Conservation (phyloP, 176 grass and related monocot genomes). For the Hordeum marinum region DNA sequence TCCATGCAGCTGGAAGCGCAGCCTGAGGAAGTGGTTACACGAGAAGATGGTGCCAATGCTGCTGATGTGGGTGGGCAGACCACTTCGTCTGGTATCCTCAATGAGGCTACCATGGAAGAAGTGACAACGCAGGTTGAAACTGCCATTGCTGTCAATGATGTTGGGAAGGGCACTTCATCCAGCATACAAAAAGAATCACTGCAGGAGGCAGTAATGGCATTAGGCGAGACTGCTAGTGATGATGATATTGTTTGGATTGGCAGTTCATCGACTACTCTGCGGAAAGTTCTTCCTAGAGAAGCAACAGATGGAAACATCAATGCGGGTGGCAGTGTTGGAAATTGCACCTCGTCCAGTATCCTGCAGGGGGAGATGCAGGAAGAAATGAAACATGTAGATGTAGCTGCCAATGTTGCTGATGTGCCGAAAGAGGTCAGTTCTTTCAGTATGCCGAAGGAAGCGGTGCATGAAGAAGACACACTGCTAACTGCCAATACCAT, state of each 20-base stretch:
- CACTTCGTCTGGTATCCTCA: background rate
- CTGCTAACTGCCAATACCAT: background rate
- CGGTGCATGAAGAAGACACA: conserved; percentile 21
- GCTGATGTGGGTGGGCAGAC: background rate
- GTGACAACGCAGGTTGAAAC: background rate
- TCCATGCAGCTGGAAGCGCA: background rate
- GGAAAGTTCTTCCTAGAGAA: conserved; percentile 27
- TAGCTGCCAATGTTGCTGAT: background rate
- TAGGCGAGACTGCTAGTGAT: background rate
- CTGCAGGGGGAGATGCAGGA: background rate
- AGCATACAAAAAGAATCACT: background rate
- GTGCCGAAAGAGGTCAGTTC: background rate
- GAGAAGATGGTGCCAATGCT: background rate
- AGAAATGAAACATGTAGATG: background rate
- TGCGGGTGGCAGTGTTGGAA: background rate
- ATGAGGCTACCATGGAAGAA: conserved; percentile 23
- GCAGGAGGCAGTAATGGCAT: background rate
- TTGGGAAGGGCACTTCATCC: background rate
- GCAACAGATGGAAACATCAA: background rate
- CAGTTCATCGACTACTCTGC: background rate
- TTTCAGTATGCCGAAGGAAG: conserved; percentile 25
- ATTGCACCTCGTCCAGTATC: conserved; percentile 5
- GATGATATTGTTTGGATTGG: background rate
- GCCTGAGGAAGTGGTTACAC: background rate
- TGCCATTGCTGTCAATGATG: background rate